phyloP scores from a whole-genome alignment of 139 green algal species.

The Coelastrella sp. region DNA sequence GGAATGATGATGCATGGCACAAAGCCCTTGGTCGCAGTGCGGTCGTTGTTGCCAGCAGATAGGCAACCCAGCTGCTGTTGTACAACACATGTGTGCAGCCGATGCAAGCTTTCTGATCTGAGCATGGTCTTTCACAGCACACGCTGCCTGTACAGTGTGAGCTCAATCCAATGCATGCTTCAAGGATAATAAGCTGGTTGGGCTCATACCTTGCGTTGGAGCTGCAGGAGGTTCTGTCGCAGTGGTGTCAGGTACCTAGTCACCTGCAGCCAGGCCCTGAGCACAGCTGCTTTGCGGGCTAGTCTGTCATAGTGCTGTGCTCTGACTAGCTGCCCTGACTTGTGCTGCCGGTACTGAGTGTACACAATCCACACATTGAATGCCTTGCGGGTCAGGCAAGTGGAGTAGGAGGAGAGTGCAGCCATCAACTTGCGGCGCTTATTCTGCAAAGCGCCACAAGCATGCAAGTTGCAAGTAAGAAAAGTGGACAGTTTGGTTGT shows the following conservation, averaged over 20 bases:
- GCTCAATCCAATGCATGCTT: background rate
- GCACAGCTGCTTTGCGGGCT: background rate
- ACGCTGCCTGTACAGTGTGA: too few species aligned
- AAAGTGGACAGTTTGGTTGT: too few species aligned
- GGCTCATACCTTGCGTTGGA: conserved; percentile 19
- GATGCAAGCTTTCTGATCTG: too few species aligned
- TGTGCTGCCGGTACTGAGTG: background rate
- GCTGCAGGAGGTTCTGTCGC: background rate
- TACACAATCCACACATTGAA: conserved; percentile 15
- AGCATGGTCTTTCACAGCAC: too few species aligned
- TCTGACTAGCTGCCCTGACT: background rate
- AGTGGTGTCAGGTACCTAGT: conserved; percentile 29
- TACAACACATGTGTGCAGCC: too few species aligned
- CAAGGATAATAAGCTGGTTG: background rate
- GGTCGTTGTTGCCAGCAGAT: background rate
- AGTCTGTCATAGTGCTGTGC: background rate
- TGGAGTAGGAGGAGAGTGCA: background rate
- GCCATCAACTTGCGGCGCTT: conserved; percentile 29
- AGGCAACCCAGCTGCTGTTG: background rate
- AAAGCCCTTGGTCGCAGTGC: too few species aligned
- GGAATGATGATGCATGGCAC: background rate
- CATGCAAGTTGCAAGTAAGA: too few species aligned
- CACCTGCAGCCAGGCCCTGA: conserved; percentile 9
- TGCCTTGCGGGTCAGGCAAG: background rate
- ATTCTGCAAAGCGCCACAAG: background rate